Evolutionary conservation across 495 filamentous ascomycete species (phyloP).

Genomic region (Collariella sp.): DNA sequence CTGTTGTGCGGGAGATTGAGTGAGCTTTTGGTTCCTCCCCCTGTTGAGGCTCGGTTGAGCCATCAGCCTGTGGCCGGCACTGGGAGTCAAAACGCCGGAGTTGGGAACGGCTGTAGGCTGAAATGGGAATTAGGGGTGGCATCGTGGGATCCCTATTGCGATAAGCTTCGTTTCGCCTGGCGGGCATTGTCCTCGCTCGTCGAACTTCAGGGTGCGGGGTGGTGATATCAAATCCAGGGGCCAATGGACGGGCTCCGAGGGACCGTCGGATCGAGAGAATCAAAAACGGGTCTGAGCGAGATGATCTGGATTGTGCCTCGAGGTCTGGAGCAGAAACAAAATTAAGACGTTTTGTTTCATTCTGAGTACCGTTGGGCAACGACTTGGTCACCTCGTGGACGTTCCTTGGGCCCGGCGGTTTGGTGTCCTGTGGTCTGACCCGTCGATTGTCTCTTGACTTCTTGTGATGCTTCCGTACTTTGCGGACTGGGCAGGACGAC

Average conservation of each 20-base stretch:
- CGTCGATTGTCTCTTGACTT: not conserved
- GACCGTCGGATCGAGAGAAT: not conserved
- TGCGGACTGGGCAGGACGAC: not conserved
- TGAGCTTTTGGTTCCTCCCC: not conserved
- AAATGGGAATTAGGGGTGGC: not conserved
- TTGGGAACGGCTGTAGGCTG: not conserved
- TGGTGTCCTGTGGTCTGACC: no score
- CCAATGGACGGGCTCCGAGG: not conserved
- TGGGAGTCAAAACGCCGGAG: not conserved
- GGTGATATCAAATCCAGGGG: not conserved
- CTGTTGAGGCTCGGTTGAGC: not conserved
- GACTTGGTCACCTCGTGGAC: not conserved
- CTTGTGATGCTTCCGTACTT: no score
- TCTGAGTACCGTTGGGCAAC: not conserved
- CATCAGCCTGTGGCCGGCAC: constrained; percentile 14
- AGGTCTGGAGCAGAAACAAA: not conserved
- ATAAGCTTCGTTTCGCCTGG: not conserved
- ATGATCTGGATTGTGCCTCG: not conserved
- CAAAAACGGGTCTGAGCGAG: not conserved
- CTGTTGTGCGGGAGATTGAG: not conserved
- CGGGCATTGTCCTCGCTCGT: not conserved
- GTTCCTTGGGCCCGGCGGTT: not conserved
- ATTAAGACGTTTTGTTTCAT: not conserved
- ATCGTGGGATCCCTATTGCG: not conserved
- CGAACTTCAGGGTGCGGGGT: not conserved